Evolutionary conservation across 2,329 filamentous ascomycete genomes (phyloP).

Genomic region (Ceratocystis eucalypticola): DNA sequence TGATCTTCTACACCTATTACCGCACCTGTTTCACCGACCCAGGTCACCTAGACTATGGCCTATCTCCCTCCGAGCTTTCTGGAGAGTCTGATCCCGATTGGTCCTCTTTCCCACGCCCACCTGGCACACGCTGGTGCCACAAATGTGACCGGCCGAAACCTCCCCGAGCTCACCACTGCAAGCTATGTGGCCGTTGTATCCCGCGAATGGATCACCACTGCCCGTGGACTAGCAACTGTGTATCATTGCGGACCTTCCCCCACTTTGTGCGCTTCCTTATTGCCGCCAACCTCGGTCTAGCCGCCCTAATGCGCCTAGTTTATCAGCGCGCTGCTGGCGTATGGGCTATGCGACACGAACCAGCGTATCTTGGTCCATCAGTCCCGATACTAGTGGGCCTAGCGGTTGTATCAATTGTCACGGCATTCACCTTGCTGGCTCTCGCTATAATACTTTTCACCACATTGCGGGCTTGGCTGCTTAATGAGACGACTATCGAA

Average conservation of each 20-base stretch:
- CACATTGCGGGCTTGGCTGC: conserved; percentile 44
- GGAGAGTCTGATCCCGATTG: conserved; percentile 23
- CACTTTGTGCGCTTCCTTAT: conserved; percentile 69
- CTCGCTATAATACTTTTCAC: conserved; percentile 53
- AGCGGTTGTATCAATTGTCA: conserved; percentile 44
- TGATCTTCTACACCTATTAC: conserved; percentile 58
- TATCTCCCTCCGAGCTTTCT: conserved; percentile 27
- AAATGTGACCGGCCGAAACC: conserved; percentile 66
- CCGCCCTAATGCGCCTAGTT: conserved; percentile 47
- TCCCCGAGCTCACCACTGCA: conserved; percentile 68
- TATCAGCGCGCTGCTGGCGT: conserved; percentile 44
- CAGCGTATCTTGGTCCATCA: conserved; percentile 60
- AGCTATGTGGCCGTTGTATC: conserved; percentile 58
- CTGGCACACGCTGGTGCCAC: conserved; percentile 49
- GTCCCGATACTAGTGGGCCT: conserved; percentile 46
- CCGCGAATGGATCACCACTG: conserved; percentile 81
- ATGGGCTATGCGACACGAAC: conserved; percentile 52
- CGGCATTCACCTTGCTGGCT: conserved; percentile 45
- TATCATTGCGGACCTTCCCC: conserved; percentile 67
- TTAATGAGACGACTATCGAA: conserved; percentile 72
- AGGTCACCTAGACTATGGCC: conserved; percentile 38
- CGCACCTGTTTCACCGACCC: conserved; percentile 44
- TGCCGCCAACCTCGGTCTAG: conserved; percentile 53
- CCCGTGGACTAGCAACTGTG: conserved; percentile 73
- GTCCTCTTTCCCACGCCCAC: conserved; percentile 17